Evolutionary conservation across 2,329 filamentous ascomycete genomes (phyloP).

Genomic region (Rutstroemia sydowiana): DNA sequence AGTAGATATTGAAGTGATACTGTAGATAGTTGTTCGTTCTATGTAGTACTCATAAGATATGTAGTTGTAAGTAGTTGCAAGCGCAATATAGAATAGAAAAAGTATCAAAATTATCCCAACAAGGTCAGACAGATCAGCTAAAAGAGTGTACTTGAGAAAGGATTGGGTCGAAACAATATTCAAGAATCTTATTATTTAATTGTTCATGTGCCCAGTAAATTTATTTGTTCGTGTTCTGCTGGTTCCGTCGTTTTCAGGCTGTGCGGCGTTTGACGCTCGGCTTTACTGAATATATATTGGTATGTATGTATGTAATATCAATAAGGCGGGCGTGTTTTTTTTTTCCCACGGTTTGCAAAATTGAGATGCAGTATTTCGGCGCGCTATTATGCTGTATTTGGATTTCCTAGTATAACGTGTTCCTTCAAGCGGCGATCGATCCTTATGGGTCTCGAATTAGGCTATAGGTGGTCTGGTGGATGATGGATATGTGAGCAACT

Average conservation of each 20-base stretch:
- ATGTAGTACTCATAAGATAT: too few species aligned
- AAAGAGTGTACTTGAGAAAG: not conserved
- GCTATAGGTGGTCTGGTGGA: not conserved
- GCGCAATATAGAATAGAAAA: not conserved
- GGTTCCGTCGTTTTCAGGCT: not conserved
- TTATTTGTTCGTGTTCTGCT: not conserved
- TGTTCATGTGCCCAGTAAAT: not conserved
- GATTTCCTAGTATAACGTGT: not conserved
- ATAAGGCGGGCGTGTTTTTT: conserved; percentile 10
- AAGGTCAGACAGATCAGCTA: not conserved
- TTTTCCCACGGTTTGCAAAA: not conserved
- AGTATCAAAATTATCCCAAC: not conserved
- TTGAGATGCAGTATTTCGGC: not conserved
- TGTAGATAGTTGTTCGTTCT: too few species aligned
- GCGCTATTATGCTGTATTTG: not conserved
- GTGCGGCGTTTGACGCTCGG: not conserved
- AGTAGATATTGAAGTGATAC: too few species aligned
- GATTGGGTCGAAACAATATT: not conserved
- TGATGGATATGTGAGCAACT: not conserved
- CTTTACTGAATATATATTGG: conserved; percentile 1
- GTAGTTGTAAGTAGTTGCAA: not conserved
- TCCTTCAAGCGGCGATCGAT: conserved; percentile 7
- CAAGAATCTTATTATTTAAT: not conserved
- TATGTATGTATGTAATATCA: too few species aligned
- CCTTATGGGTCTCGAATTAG: conserved; percentile 2